Percentiles rank a stretch among this genome's conserved stretches.
phyloP scores from a whole-genome alignment of 352 stramenopile genomes.

The Vaucheria bursata region DNA sequence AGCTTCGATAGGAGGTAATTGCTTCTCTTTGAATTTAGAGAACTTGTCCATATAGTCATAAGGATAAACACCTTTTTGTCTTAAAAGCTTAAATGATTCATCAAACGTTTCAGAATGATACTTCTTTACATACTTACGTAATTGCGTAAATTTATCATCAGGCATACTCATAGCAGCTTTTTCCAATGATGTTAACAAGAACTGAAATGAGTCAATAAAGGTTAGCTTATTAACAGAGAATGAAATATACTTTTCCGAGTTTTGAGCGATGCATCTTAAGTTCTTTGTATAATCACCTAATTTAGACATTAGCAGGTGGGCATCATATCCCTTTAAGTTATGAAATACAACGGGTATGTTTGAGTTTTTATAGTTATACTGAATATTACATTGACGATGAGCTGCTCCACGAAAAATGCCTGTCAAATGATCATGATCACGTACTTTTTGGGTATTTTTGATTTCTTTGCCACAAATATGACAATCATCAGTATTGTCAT shows the following conservation, averaged over 20 bases:
- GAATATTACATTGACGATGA: background rate
- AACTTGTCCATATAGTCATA: constrained; percentile 24
- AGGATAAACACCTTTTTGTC: constrained; percentile 31
- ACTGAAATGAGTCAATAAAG: background rate
- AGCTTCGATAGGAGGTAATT: constrained; percentile 10
- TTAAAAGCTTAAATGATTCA: constrained; percentile 20
- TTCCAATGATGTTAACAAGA: background rate
- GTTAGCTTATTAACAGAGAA: background rate
- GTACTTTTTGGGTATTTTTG: background rate
- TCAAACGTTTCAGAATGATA: constrained; percentile 8
- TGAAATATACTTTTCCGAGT: constrained; percentile 9
- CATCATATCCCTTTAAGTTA: constrained; percentile 1
- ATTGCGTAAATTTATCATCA: background rate
- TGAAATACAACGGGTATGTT: background rate
- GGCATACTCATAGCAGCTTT: background rate
- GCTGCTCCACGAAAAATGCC: background rate
- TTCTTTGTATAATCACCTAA: background rate
- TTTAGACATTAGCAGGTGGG: background rate
- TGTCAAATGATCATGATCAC: background rate
- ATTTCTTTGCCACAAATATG: constrained; percentile 5
- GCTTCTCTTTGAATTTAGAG: constrained; percentile 17
- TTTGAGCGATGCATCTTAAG: background rate
- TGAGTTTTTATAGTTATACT: background rate
- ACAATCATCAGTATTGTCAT: background rate
- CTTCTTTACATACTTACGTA: background rate